Evolutionary conservation across 169 alveolate species (phyloP), one percentile per base, ranked within the genome.

Genomic region (Eimeria tenella): DNA sequence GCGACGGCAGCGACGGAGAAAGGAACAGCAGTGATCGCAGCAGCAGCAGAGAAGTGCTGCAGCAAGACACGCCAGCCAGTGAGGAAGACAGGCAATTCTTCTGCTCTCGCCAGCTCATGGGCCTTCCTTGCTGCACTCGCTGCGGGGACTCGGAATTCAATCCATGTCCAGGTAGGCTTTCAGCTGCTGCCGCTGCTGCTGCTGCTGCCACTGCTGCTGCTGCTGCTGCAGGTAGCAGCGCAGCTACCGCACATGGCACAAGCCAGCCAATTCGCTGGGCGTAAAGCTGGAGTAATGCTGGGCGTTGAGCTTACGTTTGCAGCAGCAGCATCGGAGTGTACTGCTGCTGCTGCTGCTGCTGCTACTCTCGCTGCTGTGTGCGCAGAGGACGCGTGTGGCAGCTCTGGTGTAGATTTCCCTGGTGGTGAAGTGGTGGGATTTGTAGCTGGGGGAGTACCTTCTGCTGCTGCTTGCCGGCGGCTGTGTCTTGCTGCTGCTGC

Each of bases 1-100:
- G 86, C 86, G 49, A 25, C 73, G 6, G 81, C 81, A 7, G 56
- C 6, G 10, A n/a, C 49, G 6, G 53, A 3, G 10, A 13, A 25
- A 19, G 81, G 52, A 71, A 1, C 49, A 6, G 31, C 84, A 53
- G 70, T 49, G 50, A 23, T 68, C 49, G 87, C 87, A 79, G 87
- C 87, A 79, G 87, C 87, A 79, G 71, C 87, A 79, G 87, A 79
- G 87, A 50, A 50, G 87, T 79, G 87, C 87, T 79, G 53, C 87
- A 79, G 87, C 87, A 79, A 5, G 87, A 79, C 21, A 52, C 87
- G 13, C 87, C 87, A 5, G 71, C 56, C 7, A 10, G 17, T 19
- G 71, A 50, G 19, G 87, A 11, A 53, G 87, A 79, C 52, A 23
- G 87, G 31, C 50, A 19, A 42, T 79, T 25, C 70, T 79, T 79